Evolutionary conservation across 2,329 filamentous ascomycete species (phyloP).

Genomic region (Cryphonectria japonica): DNA sequence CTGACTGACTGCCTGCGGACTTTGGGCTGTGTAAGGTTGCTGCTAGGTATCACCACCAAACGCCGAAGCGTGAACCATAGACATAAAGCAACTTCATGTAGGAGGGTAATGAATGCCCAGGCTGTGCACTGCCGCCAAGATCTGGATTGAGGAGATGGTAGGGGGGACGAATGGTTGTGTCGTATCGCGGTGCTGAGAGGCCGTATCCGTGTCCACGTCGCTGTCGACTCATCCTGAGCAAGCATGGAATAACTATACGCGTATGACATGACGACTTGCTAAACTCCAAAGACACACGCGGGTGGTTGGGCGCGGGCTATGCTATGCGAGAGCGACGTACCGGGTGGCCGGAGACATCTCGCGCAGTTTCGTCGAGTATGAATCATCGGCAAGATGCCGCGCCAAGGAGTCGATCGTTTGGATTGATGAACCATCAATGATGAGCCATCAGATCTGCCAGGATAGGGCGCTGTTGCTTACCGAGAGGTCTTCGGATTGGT

Average conservation of each 20-base stretch:
- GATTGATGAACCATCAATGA: neutral
- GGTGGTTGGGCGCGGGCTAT: neutral
- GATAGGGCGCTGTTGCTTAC: neutral
- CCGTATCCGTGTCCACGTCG: slow-evolving; percentile 2
- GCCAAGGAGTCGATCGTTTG: slow-evolving; percentile 9
- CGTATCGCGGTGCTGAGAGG: neutral
- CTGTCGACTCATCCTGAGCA: slow-evolving; percentile 19
- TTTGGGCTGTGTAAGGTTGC: slow-evolving; percentile 11
- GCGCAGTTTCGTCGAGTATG: neutral
- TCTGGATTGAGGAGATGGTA: neutral
- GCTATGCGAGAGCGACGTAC: slow-evolving; percentile 12
- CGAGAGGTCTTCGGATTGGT: slow-evolving; percentile 19
- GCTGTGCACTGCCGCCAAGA: slow-evolving; percentile 1
- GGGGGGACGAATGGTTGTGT: neutral
- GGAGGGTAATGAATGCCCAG: neutral
- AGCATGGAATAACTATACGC: neutral
- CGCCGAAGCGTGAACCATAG: neutral
- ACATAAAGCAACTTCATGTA: neutral
- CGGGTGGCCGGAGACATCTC: slow-evolving; percentile 10
- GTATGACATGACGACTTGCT: slow-evolving; percentile 12
- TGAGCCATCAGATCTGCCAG: neutral
- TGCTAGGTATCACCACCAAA: slow-evolving; percentile 5
- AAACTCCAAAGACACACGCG: neutral
- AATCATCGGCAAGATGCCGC: slow-evolving; percentile 15
- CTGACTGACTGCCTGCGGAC: neutral